Evolutionary conservation across 164 flowering plant species (phyloP).

Genomic region (Houttuynia cordata): DNA sequence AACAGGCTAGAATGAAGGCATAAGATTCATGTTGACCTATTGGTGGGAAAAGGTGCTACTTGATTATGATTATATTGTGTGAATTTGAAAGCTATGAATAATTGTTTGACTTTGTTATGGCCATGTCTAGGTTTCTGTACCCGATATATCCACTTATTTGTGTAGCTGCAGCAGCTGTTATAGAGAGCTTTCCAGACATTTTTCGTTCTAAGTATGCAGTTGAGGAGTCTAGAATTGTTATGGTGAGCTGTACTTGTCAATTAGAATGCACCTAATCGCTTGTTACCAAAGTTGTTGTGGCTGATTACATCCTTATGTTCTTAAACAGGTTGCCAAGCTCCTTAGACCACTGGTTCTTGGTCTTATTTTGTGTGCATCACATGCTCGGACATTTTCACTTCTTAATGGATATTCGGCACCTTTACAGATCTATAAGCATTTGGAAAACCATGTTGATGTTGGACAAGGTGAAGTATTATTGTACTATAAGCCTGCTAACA

Average conservation of each 20-base stretch:
- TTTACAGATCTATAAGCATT: constrained; percentile 71
- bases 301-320: not conserved
- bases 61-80: not conserved
- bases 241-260: constrained; percentile 25
- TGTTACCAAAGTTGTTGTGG: not conserved
- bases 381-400: constrained; percentile 82
- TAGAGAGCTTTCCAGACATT: constrained; percentile 82
- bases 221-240: constrained; percentile 28
- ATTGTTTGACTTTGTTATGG: not conserved
- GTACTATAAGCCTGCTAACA: not conserved
- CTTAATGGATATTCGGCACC: constrained; percentile 90
- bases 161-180: constrained; percentile 89
- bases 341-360: constrained; percentile 67
- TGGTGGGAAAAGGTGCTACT: too few relatives aligned
- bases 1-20: too few relatives aligned
- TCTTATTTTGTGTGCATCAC: constrained; percentile 70
- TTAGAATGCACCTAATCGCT: not conserved
- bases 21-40: too few relatives aligned
- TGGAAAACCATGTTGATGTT: constrained; percentile 73
- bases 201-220: constrained; percentile 49
- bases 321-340: constrained; percentile 54
- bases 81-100: not conserved
- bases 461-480: constrained; percentile 51
- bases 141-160: constrained; percentile 90
- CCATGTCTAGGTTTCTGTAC: constrained; percentile 71